These are phyloP conservation scores for Metschnikowia proteae DNA, from an alignment of 805 yeast species.

Conservation along the genomic window DNA sequence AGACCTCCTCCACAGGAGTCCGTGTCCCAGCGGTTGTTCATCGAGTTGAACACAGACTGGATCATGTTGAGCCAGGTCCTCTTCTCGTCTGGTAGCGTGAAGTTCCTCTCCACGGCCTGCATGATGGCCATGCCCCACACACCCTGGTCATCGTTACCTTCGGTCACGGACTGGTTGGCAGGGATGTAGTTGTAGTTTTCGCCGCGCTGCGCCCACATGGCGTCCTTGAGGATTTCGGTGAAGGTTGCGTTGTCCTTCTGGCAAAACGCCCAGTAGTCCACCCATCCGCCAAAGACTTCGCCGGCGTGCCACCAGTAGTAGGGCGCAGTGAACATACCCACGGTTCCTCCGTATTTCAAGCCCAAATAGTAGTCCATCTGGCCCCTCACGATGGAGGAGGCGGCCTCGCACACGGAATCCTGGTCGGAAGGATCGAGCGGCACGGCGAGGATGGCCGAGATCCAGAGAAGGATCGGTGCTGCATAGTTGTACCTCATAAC, in stretches of 20 bases:
- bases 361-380: slow-evolving; percentile 47
- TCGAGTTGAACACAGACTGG: slow-evolving; percentile 43
- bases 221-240: slow-evolving; percentile 29
- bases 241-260: slow-evolving; percentile 31
- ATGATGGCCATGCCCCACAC: slow-evolving; percentile 49
- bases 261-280: slow-evolving; percentile 40
- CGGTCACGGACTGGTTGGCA: slow-evolving; percentile 43
- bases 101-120: slow-evolving; percentile 46
- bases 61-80: slow-evolving; percentile 37
- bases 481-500: background rate
- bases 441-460: slow-evolving; percentile 8
- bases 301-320: slow-evolving; percentile 56
- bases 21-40: slow-evolving; percentile 44
- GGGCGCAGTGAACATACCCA: slow-evolving; percentile 44
- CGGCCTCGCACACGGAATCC: slow-evolving; percentile 42
- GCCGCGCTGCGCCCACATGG: slow-evolving; percentile 45
- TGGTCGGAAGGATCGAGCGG: slow-evolving; percentile 35
- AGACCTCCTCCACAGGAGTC: slow-evolving; percentile 40
- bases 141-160: slow-evolving; percentile 52
- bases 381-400: slow-evolving; percentile 32
- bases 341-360: slow-evolving; percentile 37
- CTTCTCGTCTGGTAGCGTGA: slow-evolving; percentile 28
- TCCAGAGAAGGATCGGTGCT: slow-evolving; percentile 5
- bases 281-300: slow-evolving; percentile 47
- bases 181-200: slow-evolving; percentile 40